Base-by-base conservation (phyloP, 2,329 filamentous ascomycete species). In the Lachnellula arida region DNA sequence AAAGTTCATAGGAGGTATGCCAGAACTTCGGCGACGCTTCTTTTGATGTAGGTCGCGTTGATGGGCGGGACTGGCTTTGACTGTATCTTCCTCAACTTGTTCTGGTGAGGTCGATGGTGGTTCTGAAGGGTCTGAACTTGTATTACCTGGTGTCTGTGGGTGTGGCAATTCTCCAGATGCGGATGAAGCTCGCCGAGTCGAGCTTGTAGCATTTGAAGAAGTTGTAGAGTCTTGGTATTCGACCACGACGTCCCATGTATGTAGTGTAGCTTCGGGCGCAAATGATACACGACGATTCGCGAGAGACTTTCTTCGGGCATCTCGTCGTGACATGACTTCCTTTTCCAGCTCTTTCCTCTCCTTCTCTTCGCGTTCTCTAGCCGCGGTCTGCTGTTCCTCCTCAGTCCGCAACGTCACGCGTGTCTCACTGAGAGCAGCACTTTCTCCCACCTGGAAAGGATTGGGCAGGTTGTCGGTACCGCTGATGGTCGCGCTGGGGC, bases 261-360 rank as follows among this genome's bases (percentile, higher is more conserved):
- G 94, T 37, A 99, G 79, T 3, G 94, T 99, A 12, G 94, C 94
- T 74, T 99, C 94, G 1, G 94, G 94, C 4, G 94, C 94, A 72
- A 99, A 99, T 0, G 93, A 97, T 35, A 99, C 94, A 68, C 94
- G 85, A 67, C 94, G 85, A 70, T 94, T 96, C 48, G 93, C 91
- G 55, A 96, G 81, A 17, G 92, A 97, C 71, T 97, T 97, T 64
- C 94, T 83, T 60, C 94, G 86, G 46, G 91, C 92, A 71, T 96
- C 94, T 64, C 91, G 82, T 54, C 91, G 82, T 65, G 93, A 86
- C 56, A 81, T 74, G 49, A 84, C 78, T 47, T 82, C 82, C 63
- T 82, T 84, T 67, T 86, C 81, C 14, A 81, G 68, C 53, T 83
- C 77, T 14, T 75, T 74, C 54, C 78, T 78, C 65, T 85, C 86